Evolutionary conservation across 805 yeast genomes (phyloP).

Genomic region (Saccharomycopsis sp.): DNA sequence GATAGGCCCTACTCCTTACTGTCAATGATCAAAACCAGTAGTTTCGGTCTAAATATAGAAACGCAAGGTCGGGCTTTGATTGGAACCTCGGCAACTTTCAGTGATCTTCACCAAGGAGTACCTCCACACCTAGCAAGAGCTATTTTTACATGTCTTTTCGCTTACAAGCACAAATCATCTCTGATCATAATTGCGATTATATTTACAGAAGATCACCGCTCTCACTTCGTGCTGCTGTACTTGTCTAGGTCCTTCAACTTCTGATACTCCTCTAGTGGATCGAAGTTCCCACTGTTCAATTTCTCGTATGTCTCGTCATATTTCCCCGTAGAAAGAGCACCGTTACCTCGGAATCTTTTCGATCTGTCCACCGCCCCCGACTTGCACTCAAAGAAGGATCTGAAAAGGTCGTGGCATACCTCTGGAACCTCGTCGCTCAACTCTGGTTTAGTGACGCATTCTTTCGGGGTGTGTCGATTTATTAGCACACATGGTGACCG

Average conservation of each 20-base stretch:
- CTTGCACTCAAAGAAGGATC: conserved; percentile 83
- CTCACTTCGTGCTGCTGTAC: conserved; percentile 25
- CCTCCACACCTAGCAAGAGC: no score
- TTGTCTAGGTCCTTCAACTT: conserved; percentile 59
- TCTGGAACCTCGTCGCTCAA: conserved; percentile 74
- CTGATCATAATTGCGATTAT: background rate
- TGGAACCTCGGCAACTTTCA: no score
- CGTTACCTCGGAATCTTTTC: conserved; percentile 88
- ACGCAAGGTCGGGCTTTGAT: no score
- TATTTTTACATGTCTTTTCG: no score
- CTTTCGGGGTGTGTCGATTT: conserved; percentile 81
- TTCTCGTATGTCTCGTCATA: conserved; percentile 82
- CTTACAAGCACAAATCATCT: no score
- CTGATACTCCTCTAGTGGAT: conserved; percentile 70
- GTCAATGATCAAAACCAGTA: no score
- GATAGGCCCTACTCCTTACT: no score
- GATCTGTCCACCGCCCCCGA: conserved; percentile 87
- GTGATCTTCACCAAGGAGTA: no score
- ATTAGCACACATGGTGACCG: conserved; percentile 93
- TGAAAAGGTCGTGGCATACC: conserved; percentile 74
- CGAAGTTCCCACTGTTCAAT: conserved; percentile 70
- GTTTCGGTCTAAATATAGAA: no score
- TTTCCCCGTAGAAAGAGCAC: conserved; percentile 85
- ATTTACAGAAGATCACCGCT: background rate
- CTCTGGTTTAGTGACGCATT: conserved; percentile 76